Conservation (phyloP, 2,329 filamentous ascomycete species). For the Talaromyces sp. region DNA sequence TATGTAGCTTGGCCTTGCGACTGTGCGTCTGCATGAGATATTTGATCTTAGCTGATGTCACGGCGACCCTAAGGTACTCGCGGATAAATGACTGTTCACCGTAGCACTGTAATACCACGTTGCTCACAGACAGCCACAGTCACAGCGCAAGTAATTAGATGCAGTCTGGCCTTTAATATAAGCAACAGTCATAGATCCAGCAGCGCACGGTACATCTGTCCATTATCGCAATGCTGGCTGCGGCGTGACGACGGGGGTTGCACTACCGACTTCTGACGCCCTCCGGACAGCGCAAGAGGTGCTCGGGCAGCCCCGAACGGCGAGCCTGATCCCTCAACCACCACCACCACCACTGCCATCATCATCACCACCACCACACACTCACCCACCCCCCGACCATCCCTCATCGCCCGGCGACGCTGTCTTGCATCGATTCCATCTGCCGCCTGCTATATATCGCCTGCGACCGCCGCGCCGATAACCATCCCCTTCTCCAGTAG, state of each 20-base stretch:
- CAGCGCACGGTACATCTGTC: background rate
- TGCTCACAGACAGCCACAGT: background rate
- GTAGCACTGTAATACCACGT: background rate
- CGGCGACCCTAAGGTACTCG: background rate
- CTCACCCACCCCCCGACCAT: background rate
- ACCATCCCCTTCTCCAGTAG: background rate
- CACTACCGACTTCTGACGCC: conserved; percentile 30
- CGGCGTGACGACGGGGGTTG: conserved; percentile 14
- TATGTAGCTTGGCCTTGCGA: background rate
- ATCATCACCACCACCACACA: background rate
- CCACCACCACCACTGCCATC: conserved; percentile 1
- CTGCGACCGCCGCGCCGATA: conserved; percentile 4
- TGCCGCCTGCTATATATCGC: conserved; percentile 8
- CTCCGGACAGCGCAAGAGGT: conserved; percentile 21
- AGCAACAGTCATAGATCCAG: background rate
- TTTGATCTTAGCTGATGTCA: background rate
- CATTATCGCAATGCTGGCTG: background rate
- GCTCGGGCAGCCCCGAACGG: conserved; percentile 11
- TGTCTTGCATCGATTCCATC: background rate
- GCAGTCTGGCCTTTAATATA: background rate
- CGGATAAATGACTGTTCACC: background rate
- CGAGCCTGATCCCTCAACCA: conserved; percentile 17
- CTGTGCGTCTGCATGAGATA: too few species aligned
- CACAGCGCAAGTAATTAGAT: background rate
- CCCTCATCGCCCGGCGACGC: background rate